Base-by-base conservation (phyloP, 1,139 yeast genomes). In the Lodderomyces margitis region DNA sequence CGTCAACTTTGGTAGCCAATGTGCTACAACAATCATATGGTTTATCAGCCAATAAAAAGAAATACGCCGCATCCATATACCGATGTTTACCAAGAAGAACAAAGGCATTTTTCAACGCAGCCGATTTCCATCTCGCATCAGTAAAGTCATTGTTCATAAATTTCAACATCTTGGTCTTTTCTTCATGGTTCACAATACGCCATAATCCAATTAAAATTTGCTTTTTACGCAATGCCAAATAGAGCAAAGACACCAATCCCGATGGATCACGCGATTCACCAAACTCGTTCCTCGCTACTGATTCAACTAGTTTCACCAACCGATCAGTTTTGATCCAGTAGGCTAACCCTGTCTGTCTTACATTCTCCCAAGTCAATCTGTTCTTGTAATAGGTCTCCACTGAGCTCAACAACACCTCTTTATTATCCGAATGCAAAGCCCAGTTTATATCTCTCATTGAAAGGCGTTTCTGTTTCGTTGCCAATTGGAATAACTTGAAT, bases 51-150 rank as follows among this genome's bases (percentile, higher is more conserved):
- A 92, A 69, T 30, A 92, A 63, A 61, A 92, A 92, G 58, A 92
- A 91, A 25, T 85, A 82, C 0, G 98, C 97, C 0, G 98, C 95
- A 61, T 91, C 95, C 56, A 78, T 64, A 55, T 76, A 87, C 34
- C 98, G 68, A 58, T 89, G 98, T 55, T 88, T 87, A 43, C 98
- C 89, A 47, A 92, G 62, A 34, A 92, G 66, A 0, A 89, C 98
- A 68, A 80, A 92, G 0, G 98, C 98, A 63, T 92, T 92, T 56
- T 92, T 92, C 55, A 80, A 64, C 0, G 98, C 97, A 0, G 97
- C 96, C 0, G 87, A 75, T 51, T 70, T 75, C 96, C 97, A 91
- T 39, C 96, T 68, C 9, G 75, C 71, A 42, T 80, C 77, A 1
- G 65, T 66, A 56, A 91, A 92, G 58, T 94, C 94, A 56, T 91